phyloP scores from a whole-genome alignment of 2,329 filamentous ascomycete species.

The Fusarium verrucosum region DNA sequence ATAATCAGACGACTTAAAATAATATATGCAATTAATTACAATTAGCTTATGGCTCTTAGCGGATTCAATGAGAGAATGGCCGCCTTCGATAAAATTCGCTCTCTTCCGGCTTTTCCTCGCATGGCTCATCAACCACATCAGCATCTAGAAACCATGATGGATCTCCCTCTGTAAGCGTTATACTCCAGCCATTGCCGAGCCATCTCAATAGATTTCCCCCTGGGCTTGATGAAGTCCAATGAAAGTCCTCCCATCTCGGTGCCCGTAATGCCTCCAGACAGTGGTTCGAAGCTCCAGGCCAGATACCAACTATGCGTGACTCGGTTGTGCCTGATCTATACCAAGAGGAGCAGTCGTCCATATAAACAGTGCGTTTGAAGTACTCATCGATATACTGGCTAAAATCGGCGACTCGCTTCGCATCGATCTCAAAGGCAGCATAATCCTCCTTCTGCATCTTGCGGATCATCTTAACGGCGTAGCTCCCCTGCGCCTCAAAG shows the following conservation, averaged over 20 bases:
- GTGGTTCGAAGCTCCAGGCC: slow-evolving; percentile 17
- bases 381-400: slow-evolving; percentile 22
- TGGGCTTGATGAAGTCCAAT: slow-evolving; percentile 1
- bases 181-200: slow-evolving; percentile 21
- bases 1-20: no score
- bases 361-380: slow-evolving; percentile 27
- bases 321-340: not conserved
- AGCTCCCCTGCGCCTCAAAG: slow-evolving; percentile 55
- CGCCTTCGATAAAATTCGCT: slow-evolving; percentile 3
- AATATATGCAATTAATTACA: no score
- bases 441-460: slow-evolving; percentile 42
- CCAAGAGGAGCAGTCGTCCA: slow-evolving; percentile 23
- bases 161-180: slow-evolving; percentile 7
- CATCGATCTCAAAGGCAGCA: slow-evolving; percentile 8
- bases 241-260: slow-evolving; percentile 21
- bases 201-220: slow-evolving; percentile 11
- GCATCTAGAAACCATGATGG: slow-evolving; percentile 21
- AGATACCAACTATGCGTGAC: slow-evolving; percentile 7
- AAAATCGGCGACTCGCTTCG: slow-evolving; percentile 12
- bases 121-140: slow-evolving; percentile 11
- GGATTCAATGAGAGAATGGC: slow-evolving; percentile 16
- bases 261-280: slow-evolving; percentile 16
- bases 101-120: slow-evolving; percentile 7
- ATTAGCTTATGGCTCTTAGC: no score
- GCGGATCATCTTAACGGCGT: slow-evolving; percentile 37